These are phyloP conservation scores for Daphne laureola DNA, from an alignment of 441 rosid species.

Conservation along the genomic window DNA sequence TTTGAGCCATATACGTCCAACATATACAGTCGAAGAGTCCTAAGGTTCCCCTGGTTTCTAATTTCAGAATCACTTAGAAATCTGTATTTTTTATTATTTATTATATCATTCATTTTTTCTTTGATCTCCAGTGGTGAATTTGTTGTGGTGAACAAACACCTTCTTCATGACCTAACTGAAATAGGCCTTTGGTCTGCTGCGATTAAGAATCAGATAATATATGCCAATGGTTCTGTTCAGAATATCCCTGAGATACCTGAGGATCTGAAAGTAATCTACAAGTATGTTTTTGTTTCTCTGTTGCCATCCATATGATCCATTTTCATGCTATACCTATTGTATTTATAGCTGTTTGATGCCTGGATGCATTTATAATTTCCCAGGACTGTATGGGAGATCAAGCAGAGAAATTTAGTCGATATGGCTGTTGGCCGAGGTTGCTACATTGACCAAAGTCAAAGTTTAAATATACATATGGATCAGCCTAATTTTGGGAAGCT, in stretches of 20 bases:
- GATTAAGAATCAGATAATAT: constrained; percentile 59
- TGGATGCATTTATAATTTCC: constrained; percentile 5
- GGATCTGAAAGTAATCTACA: constrained; percentile 58
- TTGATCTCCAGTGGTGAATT: constrained; percentile 67
- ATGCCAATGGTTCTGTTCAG: constrained; percentile 60
- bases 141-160: constrained; percentile 89
- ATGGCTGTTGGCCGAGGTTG: constrained; percentile 89
- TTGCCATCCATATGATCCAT: neutral
- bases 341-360: neutral
- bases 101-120: neutral
- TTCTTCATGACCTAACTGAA: constrained; percentile 73
- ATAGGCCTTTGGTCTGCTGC: constrained; percentile 73
- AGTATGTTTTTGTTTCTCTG: constrained; percentile 27
- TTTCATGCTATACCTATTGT: neutral
- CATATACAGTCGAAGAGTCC: constrained; percentile 82
- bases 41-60: constrained; percentile 39
- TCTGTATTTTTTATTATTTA: too few species aligned
- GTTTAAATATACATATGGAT: constrained; percentile 85
- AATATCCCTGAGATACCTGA: constrained; percentile 58
- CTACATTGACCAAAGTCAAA: constrained; percentile 83
- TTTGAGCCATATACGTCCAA: constrained; percentile 92
- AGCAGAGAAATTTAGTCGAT: constrained; percentile 75
- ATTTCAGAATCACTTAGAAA: neutral
- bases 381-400: constrained; percentile 98
- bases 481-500: constrained; percentile 72